Base-by-base conservation (phyloP, 768 basidiomycete genomes). In the Cystobasidium tubakii region DNA sequence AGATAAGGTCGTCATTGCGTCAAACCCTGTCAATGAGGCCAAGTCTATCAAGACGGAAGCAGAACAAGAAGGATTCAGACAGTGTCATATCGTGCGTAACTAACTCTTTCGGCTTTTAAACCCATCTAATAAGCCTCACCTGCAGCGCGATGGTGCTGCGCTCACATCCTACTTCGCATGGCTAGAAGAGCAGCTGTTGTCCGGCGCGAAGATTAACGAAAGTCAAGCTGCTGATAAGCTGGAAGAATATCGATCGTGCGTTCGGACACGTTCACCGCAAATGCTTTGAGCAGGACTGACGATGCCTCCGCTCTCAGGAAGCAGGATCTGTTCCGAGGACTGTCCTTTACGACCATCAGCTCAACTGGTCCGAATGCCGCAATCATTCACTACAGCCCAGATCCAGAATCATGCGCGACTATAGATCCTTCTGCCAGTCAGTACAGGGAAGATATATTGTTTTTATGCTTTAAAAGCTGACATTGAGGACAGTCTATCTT, bases 281-380 rank as follows among this genome's bases (percentile, higher is more conserved):
- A 17, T 25, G 21, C n/a, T 73, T 19, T 33, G 25, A 43, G 21
- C 21, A 25, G 12, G 9, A 33, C 33, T 19, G 42, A 7, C 15
- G 3, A 50, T 46, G n/a, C 23, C 39, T 33, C 7, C 31, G 21
- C 17, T 33, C 10, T 36, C 73, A 93, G 92, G 10, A 87, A 92
- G 79, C 84, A 90, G 27, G 86, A 86, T 33, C 78, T 88, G 62
- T 99, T 91, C 85, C 87, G 86, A 76, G 95, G 95, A 0, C 82
- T 94, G 17, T 94, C 92, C 1, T 99, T 99, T 81, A 81, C 86
- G 0, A 96, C 96, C 0, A 98, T 99, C 69, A 96, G 93, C 0
- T 89, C 91, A 0, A 88, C 90, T 4, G 95, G 95, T 0, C 87
- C 93, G 0, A 98, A 98, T 79, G 92, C 67, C 89, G 92, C 92